Conservation (phyloP, 768 basidiomycete species). For the Lepiota venenata region DNA sequence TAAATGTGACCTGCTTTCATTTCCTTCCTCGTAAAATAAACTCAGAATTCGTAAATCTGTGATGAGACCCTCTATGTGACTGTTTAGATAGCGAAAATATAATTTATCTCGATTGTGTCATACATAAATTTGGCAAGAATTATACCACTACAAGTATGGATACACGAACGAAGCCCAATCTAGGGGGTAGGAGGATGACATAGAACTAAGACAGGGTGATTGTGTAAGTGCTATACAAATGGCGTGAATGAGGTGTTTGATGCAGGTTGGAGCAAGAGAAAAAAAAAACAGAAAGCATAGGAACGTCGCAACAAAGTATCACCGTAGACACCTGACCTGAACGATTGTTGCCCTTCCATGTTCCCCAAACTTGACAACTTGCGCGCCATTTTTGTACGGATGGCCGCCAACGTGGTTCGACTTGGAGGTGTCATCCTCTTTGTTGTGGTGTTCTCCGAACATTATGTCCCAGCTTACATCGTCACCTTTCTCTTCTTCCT, state of each 20-base stretch:
- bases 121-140: no score
- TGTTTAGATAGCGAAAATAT: no score
- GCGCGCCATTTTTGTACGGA: conserved; percentile 17
- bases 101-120: no score
- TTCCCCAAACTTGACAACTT: conserved; percentile 55
- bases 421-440: conserved; percentile 17
- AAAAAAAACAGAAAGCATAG: neutral
- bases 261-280: neutral
- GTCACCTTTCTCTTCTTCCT: conserved; percentile 19
- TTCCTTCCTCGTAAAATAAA: no score
- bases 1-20: neutral
- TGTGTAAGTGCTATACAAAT: no score
- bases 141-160: no score
- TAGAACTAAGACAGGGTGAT: no score
- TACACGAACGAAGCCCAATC: no score
- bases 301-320: neutral
- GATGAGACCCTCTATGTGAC: no score
- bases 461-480: conserved; percentile 17
- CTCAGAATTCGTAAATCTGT: no score
- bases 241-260: no score
- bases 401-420: conserved; percentile 2
- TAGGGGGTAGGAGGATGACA: no score
- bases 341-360: conserved; percentile 44
- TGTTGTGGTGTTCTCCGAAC: conserved; percentile 15
- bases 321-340: conserved; percentile 42